phyloP scores from a whole-genome alignment of 2,329 filamentous ascomycete species.

The Alternaria panax region DNA sequence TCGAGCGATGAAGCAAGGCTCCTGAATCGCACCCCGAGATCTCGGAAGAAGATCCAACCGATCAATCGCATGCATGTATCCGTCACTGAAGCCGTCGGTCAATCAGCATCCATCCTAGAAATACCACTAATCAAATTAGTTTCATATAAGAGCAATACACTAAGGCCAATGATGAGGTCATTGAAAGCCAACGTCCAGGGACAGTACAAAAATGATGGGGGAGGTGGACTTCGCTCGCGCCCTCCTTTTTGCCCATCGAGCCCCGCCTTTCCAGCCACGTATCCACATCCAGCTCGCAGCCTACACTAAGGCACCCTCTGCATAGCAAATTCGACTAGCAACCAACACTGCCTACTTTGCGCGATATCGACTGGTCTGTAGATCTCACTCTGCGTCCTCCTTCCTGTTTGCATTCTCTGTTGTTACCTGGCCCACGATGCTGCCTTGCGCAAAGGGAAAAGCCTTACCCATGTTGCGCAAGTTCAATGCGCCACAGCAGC shows the following conservation, averaged over 20 bases:
- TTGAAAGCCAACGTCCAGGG: background rate
- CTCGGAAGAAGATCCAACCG: background rate
- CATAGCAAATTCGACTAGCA: background rate
- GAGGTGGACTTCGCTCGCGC: background rate
- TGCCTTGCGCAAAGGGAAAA: slow-evolving; percentile 5
- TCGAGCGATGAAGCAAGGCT: background rate
- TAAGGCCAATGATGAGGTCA: background rate
- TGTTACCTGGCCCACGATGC: background rate
- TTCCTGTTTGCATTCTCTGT: background rate
- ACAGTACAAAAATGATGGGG: background rate
- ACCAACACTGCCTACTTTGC: background rate
- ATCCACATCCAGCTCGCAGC: background rate
- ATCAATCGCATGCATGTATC: background rate
- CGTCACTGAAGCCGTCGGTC: background rate
- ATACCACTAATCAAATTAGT: background rate
- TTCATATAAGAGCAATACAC: background rate
- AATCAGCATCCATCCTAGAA: background rate
- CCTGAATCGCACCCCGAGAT: background rate
- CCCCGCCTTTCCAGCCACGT: slow-evolving; percentile 2
- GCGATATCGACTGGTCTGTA: background rate
- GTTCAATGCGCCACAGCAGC: slow-evolving; percentile 1
- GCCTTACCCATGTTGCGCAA: background rate
- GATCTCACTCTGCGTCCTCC: background rate
- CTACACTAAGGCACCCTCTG: background rate
- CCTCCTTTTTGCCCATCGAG: background rate